Evolutionary conservation across 1,284 basidiomycete species (phyloP), one percentile per base, ranked within the genome.

Genomic region (Gomphus sp.): DNA sequence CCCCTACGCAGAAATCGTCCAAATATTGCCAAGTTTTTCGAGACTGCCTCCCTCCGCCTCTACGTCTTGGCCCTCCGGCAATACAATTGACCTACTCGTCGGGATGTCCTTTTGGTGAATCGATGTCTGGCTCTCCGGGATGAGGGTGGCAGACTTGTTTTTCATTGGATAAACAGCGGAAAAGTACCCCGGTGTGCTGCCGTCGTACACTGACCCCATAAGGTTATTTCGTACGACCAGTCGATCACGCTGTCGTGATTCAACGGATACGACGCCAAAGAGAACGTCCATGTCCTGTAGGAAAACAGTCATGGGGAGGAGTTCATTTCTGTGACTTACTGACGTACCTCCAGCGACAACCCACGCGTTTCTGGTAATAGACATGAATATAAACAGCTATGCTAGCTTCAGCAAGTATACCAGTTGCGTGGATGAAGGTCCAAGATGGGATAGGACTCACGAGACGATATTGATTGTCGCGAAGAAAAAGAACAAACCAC

Each of bases 231-330:
- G 56, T 10, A 58, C 56, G 22, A 58, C 56, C 10, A 58, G 39
- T 22, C 56, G 56, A 22, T 52, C 56, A 33, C 56, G 47, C 41
- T 18, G 33, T 16, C 56, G 56, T 18, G 48, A 39, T 52, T 58
- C 50, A 8, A 34, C 56, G 7, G 34, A 52, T 11, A 58, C 37
- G 6, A 50, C 56, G 12, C 56, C 56, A 14, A 58, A 58, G 14
- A 58, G 47, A 22, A 58, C 28, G 37, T 58, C 56, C 56, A 58
- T 58, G 36, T 58, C 56, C 56, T 58, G 37, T 36, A 11, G 51
- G 28, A 36, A 33, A 37, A 25, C 22, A 51, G 25, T 36, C 43
- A 28, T 37, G 10, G 37, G 5, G 36, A 16, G 11, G n/a, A 12
- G 18, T 12, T 22, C 22, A 16, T 12, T 31, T 9, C 31, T 16